Evolutionary conservation across 2,329 filamentous ascomycete species (phyloP).

Genomic region (Passalora sequoiae): DNA sequence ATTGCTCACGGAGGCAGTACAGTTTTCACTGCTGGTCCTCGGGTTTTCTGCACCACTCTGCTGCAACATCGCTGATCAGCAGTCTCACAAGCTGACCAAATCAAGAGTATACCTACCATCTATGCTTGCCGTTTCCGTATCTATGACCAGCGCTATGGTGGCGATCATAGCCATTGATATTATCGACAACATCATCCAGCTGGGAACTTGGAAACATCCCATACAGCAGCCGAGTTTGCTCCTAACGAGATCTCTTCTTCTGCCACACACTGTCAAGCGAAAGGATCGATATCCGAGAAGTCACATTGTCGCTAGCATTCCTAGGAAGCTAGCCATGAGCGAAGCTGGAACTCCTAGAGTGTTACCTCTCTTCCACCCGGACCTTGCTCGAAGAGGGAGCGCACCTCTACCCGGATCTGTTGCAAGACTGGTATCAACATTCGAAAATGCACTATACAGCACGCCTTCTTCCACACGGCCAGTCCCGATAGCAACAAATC

Average conservation of each 20-base stretch:
- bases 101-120: no score
- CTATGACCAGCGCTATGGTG: not conserved
- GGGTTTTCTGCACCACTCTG: not conserved
- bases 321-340: not conserved
- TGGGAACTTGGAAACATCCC: slow-evolving; percentile 11
- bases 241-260: slow-evolving; percentile 11
- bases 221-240: slow-evolving; percentile 14
- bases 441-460: no score
- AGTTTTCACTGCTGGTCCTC: slow-evolving; percentile 5
- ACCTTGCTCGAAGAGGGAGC: no score
- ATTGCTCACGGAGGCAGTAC: slow-evolving; percentile 12
- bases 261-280: slow-evolving; percentile 8
- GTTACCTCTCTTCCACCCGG: no score
- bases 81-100: no score
- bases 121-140: not conserved
- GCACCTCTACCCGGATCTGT: no score
- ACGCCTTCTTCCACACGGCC: no score
- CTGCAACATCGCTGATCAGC: no score
- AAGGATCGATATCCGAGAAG: not conserved
- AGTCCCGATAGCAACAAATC: no score
- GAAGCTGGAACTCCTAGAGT: no score
- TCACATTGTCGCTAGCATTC: not conserved
- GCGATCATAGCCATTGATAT: slow-evolving; percentile 12
- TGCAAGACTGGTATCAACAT: no score
- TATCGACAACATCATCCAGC: slow-evolving; percentile 14